Evolutionary conservation across 192 early-diverging fungal species (phyloP).

Genomic region (Oehlia diaphana): DNA sequence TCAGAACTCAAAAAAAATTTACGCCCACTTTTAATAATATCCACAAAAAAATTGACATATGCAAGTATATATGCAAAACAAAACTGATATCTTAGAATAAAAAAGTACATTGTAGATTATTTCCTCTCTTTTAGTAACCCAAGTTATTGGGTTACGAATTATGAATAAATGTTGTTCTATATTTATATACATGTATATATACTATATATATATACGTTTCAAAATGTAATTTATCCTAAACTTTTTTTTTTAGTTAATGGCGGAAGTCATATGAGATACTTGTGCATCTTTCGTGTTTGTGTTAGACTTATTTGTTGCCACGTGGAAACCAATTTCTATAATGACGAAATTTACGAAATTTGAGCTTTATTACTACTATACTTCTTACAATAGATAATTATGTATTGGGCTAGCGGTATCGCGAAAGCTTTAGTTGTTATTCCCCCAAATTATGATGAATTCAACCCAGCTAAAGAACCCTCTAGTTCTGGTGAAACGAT

Average conservation of each 20-base stretch:
- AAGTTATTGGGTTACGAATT: background rate
- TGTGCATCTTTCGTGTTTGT: background rate
- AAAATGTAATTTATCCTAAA: too few species aligned
- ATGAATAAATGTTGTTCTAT: background rate
- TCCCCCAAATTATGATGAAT: conserved; percentile 31
- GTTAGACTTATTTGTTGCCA: too few species aligned
- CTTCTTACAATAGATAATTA: conserved; percentile 2
- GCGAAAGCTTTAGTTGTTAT: conserved; percentile 41
- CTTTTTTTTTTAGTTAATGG: background rate
- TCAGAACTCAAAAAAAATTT: background rate
- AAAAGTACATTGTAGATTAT: background rate
- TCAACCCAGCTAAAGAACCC: conserved; percentile 32
- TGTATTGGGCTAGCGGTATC: conserved; percentile 52
- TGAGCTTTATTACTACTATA: too few species aligned
- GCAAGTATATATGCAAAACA: background rate
- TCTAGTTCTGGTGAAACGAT: conserved; percentile 27
- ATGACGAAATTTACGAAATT: too few species aligned
- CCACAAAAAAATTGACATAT: background rate
- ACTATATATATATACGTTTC: too few species aligned
- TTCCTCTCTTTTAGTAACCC: background rate
- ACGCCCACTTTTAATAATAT: background rate
- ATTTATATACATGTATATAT: background rate
- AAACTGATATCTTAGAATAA: background rate
- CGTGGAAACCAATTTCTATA: too few species aligned
- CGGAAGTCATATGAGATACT: background rate